Evolutionary conservation across 495 filamentous ascomycete genomes (phyloP).

Genomic region (Penicillium salamii): DNA sequence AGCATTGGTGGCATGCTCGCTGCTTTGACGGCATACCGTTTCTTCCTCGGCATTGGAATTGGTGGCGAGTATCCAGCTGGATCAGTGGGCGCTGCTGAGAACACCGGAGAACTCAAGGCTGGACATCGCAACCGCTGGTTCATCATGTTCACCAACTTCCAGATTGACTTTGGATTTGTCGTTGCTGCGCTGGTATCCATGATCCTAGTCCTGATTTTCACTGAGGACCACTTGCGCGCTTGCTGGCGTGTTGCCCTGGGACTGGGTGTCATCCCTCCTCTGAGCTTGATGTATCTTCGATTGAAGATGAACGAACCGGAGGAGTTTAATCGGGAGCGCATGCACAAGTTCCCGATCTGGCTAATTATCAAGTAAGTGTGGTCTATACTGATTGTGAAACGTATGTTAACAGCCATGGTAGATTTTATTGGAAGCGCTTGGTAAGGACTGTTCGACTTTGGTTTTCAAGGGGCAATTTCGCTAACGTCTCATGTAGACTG

Average conservation of each 20-base stretch:
- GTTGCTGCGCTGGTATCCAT: conserved; percentile 70
- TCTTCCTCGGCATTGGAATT: conserved; percentile 67
- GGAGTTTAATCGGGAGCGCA: conserved; percentile 64
- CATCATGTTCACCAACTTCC: conserved; percentile 87
- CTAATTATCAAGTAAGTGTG: conserved; percentile 48
- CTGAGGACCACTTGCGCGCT: conserved; percentile 64
- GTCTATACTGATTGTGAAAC: no score
- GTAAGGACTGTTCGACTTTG: conserved; percentile 12
- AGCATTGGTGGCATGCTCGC: conserved; percentile 67
- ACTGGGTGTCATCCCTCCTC: conserved; percentile 74
- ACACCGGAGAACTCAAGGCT: conserved; percentile 72
- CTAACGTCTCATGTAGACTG: conserved; percentile 57
- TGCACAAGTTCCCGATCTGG: conserved; percentile 50
- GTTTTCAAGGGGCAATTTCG: neutral
- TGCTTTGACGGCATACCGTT: conserved; percentile 80
- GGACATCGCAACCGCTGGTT: conserved; percentile 89
- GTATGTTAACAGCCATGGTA: conserved; percentile 13
- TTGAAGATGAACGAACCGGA: conserved; percentile 78
- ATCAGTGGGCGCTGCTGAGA: conserved; percentile 79
- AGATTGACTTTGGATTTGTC: conserved; percentile 81
- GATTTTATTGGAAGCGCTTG: conserved; percentile 52
- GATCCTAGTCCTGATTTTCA: conserved; percentile 66
- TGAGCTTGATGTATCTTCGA: conserved; percentile 71
- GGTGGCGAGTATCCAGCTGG: conserved; percentile 88
- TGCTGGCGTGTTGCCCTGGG: conserved; percentile 78